Evolutionary conservation across 163 green algal genomes (phyloP).

Genomic region (Picocystis sp.): DNA sequence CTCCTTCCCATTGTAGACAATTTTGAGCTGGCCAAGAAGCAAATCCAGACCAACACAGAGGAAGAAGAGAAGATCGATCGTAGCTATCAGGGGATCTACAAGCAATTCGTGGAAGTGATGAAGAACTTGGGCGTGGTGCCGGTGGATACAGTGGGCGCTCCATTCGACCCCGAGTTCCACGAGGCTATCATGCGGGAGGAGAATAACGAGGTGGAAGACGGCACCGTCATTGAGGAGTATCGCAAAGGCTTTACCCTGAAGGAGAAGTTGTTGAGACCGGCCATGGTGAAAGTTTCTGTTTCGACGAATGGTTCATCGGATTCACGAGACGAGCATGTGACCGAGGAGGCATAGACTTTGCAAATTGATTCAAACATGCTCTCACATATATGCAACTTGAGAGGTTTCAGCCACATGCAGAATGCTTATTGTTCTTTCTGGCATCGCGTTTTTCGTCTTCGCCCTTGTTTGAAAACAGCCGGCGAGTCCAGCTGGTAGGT

Average conservation of each 20-base stretch:
- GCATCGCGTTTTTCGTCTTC: too few relatives aligned
- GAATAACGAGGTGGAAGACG: slow-evolving; percentile 59
- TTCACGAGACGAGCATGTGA: background rate
- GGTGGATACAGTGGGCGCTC: slow-evolving; percentile 37
- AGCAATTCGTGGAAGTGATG: slow-evolving; percentile 85
- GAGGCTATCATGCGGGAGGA: slow-evolving; percentile 89
- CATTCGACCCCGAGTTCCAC: slow-evolving; percentile 77
- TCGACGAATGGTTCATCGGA: background rate
- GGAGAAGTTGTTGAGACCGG: slow-evolving; percentile 63
- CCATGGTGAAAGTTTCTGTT: slow-evolving; percentile 82
- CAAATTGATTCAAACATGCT: too few relatives aligned
- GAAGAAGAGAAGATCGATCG: slow-evolving; percentile 75
- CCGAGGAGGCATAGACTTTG: background rate
- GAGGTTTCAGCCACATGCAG: too few relatives aligned
- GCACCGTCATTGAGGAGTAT: slow-evolving; percentile 84
- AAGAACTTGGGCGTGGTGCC: slow-evolving; percentile 55
- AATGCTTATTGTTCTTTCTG: too few relatives aligned
- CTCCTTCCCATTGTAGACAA: slow-evolving; percentile 81
- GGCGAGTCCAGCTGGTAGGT: too few relatives aligned
- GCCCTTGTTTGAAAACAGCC: too few relatives aligned
- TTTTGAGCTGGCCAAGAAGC: slow-evolving; percentile 72
- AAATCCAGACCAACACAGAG: slow-evolving; percentile 65
- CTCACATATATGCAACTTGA: too few relatives aligned
- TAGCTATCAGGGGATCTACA: slow-evolving; percentile 84
- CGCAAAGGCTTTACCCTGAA: slow-evolving; percentile 78